Evolutionary conservation across 441 rosid genomes (phyloP), one percentile per base, ranked within the genome.

Genomic region (Erysimum pusillum): DNA sequence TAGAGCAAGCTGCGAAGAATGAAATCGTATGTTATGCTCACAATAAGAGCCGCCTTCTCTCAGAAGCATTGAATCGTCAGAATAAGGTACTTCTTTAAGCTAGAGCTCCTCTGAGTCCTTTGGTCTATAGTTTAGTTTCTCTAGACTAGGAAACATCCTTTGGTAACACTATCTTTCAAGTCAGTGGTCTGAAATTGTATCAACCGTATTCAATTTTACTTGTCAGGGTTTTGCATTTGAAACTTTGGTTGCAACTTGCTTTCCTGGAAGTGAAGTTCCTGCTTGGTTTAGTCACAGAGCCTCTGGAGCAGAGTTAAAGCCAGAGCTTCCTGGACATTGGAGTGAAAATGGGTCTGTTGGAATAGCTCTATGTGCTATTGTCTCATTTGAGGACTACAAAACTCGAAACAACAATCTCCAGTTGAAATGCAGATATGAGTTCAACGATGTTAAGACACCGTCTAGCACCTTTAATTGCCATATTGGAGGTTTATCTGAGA

Each of bases 241-340:
- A 17, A 2, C 41, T 32, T 32, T 56, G 77, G 46, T 36, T 18
- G 25, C 57, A 31, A 64, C 77, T 54, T 54, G 77, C 51, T 74
- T 74, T 45, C 77, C 77, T 32, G 77, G 77, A 64, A 42, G 13
- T 64, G 77, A 20, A 56, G 64, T 74, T 53, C 77, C 71, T 42
- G 63, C 57, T 0, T 74, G 77, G 77, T 74, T 74, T 6, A 7
- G 5, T 20, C 7, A 73, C 64, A 63, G 6, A 45, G 71, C 71
- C 34, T 53, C 48, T 53, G 77, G 77, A 14, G 36, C 77, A 11
- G 64, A 14, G 58, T 64, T 74, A 20, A 15, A 74, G 18, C 49
- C 20, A 6, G 62, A 65, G 48, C 39, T 74, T 22, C 71, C 56
- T 18, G 10, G 18, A 44, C 38, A 64, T 3, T 56, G 46, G 77